Conservation (phyloP, 768 basidiomycete species). For the Mycena vitilis region DNA sequence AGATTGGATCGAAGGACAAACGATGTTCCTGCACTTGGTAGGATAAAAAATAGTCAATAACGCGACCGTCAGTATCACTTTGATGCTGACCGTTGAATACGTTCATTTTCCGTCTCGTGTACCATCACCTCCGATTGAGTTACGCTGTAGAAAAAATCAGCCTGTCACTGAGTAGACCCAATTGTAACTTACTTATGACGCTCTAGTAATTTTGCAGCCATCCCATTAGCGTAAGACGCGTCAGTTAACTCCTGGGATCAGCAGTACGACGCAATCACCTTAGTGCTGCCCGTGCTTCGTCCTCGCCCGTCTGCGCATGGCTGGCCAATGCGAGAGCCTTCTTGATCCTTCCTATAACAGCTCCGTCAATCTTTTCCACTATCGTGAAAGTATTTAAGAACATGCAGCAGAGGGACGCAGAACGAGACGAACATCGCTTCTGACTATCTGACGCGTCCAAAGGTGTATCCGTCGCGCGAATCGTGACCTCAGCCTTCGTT, state of each 20-base stretch:
- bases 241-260: not conserved
- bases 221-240: slow-evolving; percentile 17
- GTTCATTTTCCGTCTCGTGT: slow-evolving; percentile 39
- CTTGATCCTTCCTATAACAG: slow-evolving; percentile 33
- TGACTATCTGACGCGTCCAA: slow-evolving; percentile 22
- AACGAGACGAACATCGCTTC: slow-evolving; percentile 23
- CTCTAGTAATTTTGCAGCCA: slow-evolving; percentile 41
- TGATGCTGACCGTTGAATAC: slow-evolving; percentile 38
- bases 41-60: not conserved
- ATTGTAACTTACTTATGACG: slow-evolving; percentile 37
- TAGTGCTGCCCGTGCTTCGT: slow-evolving; percentile 40
- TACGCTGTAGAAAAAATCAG: slow-evolving; percentile 32
- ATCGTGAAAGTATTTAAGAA: not conserved
- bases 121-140: slow-evolving; percentile 45
- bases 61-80: not conserved
- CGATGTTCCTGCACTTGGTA: slow-evolving; percentile 32
- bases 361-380: slow-evolving; percentile 34
- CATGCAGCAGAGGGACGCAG: not conserved
- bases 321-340: slow-evolving; percentile 38
- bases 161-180: not conserved
- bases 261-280: slow-evolving; percentile 16
- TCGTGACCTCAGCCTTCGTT: slow-evolving; percentile 35
- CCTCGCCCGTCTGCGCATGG: slow-evolving; percentile 38
- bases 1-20: not conserved
- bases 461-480: slow-evolving; percentile 34